Percentiles rank a stretch among this genome's conserved stretches.
These are phyloP conservation scores for Coemansia sp. DNA, from an alignment of 192 early-diverging fungal genomes.

Conservation along the genomic window DNA sequence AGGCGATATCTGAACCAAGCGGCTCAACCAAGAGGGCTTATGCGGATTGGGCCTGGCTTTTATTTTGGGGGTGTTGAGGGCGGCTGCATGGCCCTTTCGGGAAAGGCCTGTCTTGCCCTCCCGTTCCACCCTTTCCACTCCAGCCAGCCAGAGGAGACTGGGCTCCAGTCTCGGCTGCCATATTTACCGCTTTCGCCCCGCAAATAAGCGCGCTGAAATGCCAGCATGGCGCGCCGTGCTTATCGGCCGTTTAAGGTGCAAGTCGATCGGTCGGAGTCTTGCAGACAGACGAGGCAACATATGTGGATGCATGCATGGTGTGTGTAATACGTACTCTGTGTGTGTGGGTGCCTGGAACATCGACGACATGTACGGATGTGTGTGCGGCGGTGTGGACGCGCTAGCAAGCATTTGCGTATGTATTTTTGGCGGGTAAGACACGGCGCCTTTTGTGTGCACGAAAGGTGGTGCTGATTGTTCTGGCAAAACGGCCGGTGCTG, in stretches of 20 bases:
- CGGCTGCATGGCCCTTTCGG: constrained; percentile 14
- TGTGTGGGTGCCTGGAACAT: constrained; percentile 21
- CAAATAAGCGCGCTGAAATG: too few species aligned
- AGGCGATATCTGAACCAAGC: constrained; percentile 8
- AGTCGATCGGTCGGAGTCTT: constrained; percentile 2
- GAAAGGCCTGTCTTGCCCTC: constrained; percentile 2
- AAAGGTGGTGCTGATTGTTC: constrained; percentile 9
- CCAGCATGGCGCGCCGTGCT: too few species aligned
- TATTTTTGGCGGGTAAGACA: background rate
- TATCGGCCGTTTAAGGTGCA: too few species aligned
- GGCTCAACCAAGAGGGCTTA: background rate
- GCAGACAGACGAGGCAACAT: background rate
- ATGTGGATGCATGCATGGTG: background rate
- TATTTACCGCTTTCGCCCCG: too few species aligned
- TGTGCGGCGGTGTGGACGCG: constrained; percentile 11
- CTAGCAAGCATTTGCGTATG: constrained; percentile 14
- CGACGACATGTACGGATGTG: constrained; percentile 7
- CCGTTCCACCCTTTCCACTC: background rate
- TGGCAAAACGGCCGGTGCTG: constrained; percentile 1
- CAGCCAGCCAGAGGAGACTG: background rate
- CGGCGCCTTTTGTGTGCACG: background rate
- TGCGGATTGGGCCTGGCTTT: constrained; percentile 13
- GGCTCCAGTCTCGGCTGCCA: too few species aligned
- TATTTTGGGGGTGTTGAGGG: constrained; percentile 14
- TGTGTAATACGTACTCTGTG: constrained; percentile 27